These are phyloP conservation scores for Cladosporium sp. DNA, from an alignment of 2,329 filamentous ascomycete species.

Conservation along the genomic window DNA sequence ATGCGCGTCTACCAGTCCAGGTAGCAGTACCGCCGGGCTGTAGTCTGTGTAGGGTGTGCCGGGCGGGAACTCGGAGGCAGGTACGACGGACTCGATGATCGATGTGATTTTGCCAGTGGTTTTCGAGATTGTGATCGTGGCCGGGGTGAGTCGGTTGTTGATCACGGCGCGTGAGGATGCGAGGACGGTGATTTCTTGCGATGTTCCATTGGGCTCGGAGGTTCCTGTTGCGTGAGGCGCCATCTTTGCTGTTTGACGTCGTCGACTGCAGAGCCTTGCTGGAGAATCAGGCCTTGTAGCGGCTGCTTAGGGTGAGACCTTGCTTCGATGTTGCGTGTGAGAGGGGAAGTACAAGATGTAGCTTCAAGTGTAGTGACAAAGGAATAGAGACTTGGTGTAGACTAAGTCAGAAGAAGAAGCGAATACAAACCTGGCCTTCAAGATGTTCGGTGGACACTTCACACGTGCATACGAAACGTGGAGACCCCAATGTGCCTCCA, in stretches of 20 bases:
- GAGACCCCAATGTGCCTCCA: conserved; percentile 10
- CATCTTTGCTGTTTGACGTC: conserved; percentile 23
- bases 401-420: not conserved
- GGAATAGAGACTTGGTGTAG: not conserved
- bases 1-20: conserved; percentile 92
- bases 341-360: not conserved
- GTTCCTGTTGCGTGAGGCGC: conserved; percentile 34
- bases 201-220: conserved; percentile 25
- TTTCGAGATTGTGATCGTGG: conserved; percentile 77
- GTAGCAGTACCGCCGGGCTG: conserved; percentile 79
- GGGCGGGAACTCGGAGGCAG: conserved; percentile 68
- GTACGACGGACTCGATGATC: conserved; percentile 71
- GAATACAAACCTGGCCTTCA: not conserved
- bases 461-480: conserved; percentile 5
- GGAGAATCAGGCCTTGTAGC: not conserved
- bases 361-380: not conserved
- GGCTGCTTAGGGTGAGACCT: not conserved
- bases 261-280: not conserved
- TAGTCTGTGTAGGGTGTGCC: conserved; percentile 78
- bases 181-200: conserved; percentile 64
- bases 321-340: not conserved
- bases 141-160: conserved; percentile 72
- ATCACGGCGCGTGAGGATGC: conserved; percentile 82
- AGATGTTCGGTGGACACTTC: not conserved
- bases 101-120: conserved; percentile 80